A percentile compares a stretch with the other conserved stretches of the same genome.
Conservation (phyloP, 2,329 filamentous ascomycete genomes). For the Allantophomopsis lycopodina region DNA sequence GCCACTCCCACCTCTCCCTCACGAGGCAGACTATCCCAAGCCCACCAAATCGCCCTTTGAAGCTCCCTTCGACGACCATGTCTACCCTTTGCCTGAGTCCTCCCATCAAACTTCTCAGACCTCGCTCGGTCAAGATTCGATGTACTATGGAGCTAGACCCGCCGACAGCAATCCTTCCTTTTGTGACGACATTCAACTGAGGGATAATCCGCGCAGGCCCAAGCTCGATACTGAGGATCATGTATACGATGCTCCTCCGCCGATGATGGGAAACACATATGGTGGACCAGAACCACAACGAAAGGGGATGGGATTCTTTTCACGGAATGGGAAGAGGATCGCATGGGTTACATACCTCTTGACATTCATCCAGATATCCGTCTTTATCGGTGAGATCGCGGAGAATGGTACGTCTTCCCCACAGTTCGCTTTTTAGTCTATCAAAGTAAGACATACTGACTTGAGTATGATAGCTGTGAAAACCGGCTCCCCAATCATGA, state of each 20-base stretch:
- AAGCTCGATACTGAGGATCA: slow-evolving; percentile 35
- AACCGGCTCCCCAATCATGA: slow-evolving; percentile 46
- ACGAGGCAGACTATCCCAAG: slow-evolving; percentile 12
- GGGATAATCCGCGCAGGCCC: slow-evolving; percentile 20
- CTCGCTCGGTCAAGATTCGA: slow-evolving; percentile 35
- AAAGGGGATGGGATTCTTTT: slow-evolving; percentile 40
- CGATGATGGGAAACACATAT: background rate
- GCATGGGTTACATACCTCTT: slow-evolving; percentile 78
- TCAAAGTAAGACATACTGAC: slow-evolving; percentile 4
- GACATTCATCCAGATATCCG: slow-evolving; percentile 60
- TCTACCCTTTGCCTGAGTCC: slow-evolving; percentile 38
- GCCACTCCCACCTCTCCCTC: slow-evolving; percentile 8
- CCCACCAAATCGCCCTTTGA: slow-evolving; percentile 41
- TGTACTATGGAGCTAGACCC: slow-evolving; percentile 37
- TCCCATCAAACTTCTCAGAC: slow-evolving; percentile 20
- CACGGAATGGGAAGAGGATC: slow-evolving; percentile 21
- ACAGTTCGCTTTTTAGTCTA: too few species aligned
- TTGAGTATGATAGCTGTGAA: slow-evolving; percentile 40
- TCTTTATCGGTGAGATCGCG: slow-evolving; percentile 82
- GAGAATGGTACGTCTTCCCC: slow-evolving; percentile 53
- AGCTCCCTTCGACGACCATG: slow-evolving; percentile 53
- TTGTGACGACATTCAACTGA: slow-evolving; percentile 42
- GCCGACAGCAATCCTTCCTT: slow-evolving; percentile 17
- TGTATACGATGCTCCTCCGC: slow-evolving; percentile 40
- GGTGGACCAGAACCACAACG: slow-evolving; percentile 14